phyloP scores from a whole-genome alignment of 306 rosid species.

The Carpinus fangiana region DNA sequence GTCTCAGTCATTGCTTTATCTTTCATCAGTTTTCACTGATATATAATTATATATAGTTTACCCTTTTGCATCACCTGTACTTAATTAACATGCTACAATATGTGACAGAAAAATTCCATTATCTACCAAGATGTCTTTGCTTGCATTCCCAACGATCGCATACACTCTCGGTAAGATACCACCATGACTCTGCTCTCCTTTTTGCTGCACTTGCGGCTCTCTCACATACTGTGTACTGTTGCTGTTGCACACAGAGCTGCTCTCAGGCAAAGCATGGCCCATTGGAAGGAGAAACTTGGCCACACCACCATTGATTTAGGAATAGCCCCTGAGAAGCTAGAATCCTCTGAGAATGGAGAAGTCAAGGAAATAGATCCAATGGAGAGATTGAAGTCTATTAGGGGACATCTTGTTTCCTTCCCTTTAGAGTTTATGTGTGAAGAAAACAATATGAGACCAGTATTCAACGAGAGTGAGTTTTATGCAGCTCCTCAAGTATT shows the following conservation, averaged over 20 bases:
- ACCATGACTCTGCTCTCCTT: not conserved
- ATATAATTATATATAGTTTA: not conserved
- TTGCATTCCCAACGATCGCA: slow-evolving; percentile 82
- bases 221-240: not conserved
- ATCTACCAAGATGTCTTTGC: slow-evolving; percentile 90
- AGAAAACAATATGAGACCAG: slow-evolving; percentile 76
- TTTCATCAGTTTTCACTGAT: not conserved
- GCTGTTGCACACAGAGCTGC: slow-evolving; percentile 51
- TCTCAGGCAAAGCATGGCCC: slow-evolving; percentile 65
- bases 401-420: slow-evolving; percentile 89
- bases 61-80: not conserved
- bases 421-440: slow-evolving; percentile 87
- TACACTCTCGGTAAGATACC: slow-evolving; percentile 66
- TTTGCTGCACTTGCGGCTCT: not conserved
- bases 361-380: slow-evolving; percentile 51
- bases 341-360: slow-evolving; percentile 57
- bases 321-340: slow-evolving; percentile 66
- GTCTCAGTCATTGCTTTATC: slow-evolving; percentile 1
- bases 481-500: slow-evolving; percentile 86
- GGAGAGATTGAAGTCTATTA: slow-evolving; percentile 67
- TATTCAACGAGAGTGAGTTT: slow-evolving; percentile 86
- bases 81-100: not conserved
- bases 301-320: slow-evolving; percentile 94
- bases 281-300: slow-evolving; percentile 75
- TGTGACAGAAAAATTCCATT: slow-evolving; percentile 71